Conservation (phyloP, 108 stramenopile species). For the Discostella stelligeroides region DNA sequence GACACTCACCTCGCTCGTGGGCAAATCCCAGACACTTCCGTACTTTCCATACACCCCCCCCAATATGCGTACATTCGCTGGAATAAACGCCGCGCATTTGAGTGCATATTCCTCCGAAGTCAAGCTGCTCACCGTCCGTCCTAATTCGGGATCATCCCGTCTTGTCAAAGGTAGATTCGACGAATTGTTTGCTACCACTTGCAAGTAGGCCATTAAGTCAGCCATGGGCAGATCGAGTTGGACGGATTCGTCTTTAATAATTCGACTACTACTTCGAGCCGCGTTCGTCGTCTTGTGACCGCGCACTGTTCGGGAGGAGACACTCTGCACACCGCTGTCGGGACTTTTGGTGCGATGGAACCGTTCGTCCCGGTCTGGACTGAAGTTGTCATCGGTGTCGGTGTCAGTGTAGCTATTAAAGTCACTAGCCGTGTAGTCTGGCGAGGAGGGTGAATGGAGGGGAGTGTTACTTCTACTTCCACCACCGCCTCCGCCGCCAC, state of each 20-base stretch:
- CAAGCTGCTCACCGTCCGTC: constrained; percentile 59
- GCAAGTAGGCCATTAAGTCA: constrained; percentile 87
- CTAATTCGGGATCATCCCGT: constrained; percentile 84
- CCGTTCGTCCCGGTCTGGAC: too few relatives aligned
- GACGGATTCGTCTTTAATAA: constrained; percentile 63
- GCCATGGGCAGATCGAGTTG: constrained; percentile 78
- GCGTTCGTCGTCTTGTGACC: neutral
- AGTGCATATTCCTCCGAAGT: constrained; percentile 79
- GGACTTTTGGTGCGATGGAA: too few relatives aligned
- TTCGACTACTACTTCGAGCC: neutral
- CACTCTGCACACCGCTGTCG: too few relatives aligned
- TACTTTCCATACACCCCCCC: constrained; percentile 74
- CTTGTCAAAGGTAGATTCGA: constrained; percentile 80
- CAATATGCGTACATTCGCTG: constrained; percentile 80
- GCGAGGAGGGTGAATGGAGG: neutral
- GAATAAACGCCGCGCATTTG: constrained; percentile 83
- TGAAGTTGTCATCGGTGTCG: neutral
- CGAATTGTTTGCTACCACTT: constrained; percentile 83
- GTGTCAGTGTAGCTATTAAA: neutral
- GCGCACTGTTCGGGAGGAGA: too few relatives aligned
- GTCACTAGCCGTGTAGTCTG: neutral
- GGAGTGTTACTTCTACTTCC: neutral
- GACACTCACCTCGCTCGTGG: constrained; percentile 67
- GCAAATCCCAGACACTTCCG: constrained; percentile 81
- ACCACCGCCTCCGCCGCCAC: neutral